Conservation (phyloP, 495 filamentous ascomycete genomes). For the Penicillium salamii region DNA sequence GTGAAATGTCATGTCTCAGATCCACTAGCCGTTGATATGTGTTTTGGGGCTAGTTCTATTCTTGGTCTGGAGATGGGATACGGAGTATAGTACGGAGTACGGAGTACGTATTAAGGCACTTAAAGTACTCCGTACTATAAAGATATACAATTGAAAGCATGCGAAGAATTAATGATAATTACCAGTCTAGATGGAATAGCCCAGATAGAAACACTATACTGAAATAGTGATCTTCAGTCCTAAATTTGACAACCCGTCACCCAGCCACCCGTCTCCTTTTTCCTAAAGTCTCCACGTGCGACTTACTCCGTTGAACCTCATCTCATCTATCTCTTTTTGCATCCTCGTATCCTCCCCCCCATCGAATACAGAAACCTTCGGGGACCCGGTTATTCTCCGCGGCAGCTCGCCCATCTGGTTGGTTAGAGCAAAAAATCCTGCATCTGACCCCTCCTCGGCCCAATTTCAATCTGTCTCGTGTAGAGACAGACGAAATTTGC, state of each 20-base stretch:
- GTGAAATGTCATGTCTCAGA: neutral
- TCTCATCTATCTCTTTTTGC: slow-evolving; percentile 7
- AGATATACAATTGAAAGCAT: too few species aligned
- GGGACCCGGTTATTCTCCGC: slow-evolving; percentile 9
- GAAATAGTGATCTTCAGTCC: neutral
- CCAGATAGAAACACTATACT: too few species aligned
- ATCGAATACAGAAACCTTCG: neutral
- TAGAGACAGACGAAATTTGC: slow-evolving; percentile 20
- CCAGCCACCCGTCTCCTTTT: neutral
- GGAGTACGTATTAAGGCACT: slow-evolving; percentile 1
- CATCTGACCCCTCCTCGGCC: slow-evolving; percentile 28
- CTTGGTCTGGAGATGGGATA: neutral
- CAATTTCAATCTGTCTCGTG: slow-evolving; percentile 32
- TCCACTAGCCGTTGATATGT: too few species aligned
- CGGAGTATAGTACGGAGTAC: neutral
- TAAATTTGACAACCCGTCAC: neutral
- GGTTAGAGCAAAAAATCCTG: slow-evolving; percentile 11
- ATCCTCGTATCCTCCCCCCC: slow-evolving; percentile 3
- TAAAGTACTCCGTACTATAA: neutral
- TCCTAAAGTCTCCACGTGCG: slow-evolving; percentile 2
- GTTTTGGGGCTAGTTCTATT: neutral
- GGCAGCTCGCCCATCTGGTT: slow-evolving; percentile 8
- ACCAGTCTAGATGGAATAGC: too few species aligned
- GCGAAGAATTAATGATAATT: too few species aligned
- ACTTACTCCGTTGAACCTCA: too few species aligned